These are phyloP conservation scores for Brassica juncea DNA, from an alignment of 345 rosid genomes.

Conservation along the genomic window DNA sequence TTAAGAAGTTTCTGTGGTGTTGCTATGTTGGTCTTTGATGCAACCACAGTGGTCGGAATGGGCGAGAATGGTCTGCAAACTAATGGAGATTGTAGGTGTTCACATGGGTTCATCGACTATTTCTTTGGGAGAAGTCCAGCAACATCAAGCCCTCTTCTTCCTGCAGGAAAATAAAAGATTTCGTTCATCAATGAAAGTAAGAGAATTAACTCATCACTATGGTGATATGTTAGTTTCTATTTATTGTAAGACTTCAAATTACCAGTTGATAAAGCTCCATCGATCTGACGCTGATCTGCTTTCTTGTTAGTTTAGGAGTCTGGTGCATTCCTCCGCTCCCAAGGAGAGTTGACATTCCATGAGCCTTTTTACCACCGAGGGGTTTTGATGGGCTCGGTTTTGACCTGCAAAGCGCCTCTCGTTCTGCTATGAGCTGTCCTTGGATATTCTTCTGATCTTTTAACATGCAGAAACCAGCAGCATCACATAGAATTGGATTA, in stretches of 20 bases:
- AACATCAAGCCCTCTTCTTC: slow-evolving; percentile 66
- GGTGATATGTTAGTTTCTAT: background rate
- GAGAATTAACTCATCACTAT: background rate
- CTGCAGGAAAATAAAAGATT: slow-evolving; percentile 35
- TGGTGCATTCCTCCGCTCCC: slow-evolving; percentile 68
- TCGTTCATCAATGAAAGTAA: background rate
- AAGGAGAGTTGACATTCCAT: slow-evolving; percentile 79
- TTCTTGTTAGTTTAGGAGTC: slow-evolving; percentile 68
- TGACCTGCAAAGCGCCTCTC: slow-evolving; percentile 88
- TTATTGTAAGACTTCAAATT: slow-evolving; percentile 2
- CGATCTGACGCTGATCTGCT: slow-evolving; percentile 53
- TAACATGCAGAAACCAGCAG: slow-evolving; percentile 18
- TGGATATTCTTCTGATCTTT: slow-evolving; percentile 98
- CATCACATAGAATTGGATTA: background rate
- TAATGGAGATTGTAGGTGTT: slow-evolving; percentile 64
- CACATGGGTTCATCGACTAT: slow-evolving; percentile 53
- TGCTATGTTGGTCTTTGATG: slow-evolving; percentile 50
- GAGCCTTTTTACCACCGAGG: slow-evolving; percentile 65
- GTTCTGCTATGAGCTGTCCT: slow-evolving; percentile 91
- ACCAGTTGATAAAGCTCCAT: slow-evolving; percentile 64
- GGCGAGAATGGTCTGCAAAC: slow-evolving; percentile 89
- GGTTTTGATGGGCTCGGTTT: slow-evolving; percentile 94
- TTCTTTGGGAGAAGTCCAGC: slow-evolving; percentile 63
- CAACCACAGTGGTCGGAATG: slow-evolving; percentile 50
- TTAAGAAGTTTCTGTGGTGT: slow-evolving; percentile 25